Base-by-base conservation (phyloP, 164 flowering plant species). In the Dillenia suffruticosa region DNA sequence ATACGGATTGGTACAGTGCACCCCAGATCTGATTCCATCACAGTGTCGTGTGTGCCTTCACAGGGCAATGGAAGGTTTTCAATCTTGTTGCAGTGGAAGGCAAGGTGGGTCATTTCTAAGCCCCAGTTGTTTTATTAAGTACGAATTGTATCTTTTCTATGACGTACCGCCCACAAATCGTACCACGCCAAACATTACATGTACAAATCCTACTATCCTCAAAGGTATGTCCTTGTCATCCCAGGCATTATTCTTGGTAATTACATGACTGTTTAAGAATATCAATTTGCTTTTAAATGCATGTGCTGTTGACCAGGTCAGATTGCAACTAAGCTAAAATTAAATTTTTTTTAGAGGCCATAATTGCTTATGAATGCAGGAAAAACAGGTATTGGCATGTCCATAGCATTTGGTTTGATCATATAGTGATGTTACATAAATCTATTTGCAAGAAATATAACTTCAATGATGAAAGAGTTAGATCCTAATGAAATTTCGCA, bases 91-190 rank as follows among this genome's bases (percentile, higher is more conserved):
- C 15, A 52, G 45, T 8, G 58, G 58, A 13, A 32, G 43, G 46
- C 44, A 11, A 10, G 63, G 54, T 8, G 63, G 54, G 1, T 10
- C 40, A 9, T 44, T 68, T 63, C 15, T 63, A n/a, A 13, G 14
- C 15, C 63, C 54, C 5, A 63, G 68, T 9, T 66, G 70, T 19
- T 19, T 2, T 32, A n/a, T 69, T 5, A 58, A 68, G 26, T 69
- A 51, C 40, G 68, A 63, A 26, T 0, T 58, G 11, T 46, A 32
- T 40, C 54, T 54, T 3, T 69, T 69, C 17, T 63, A 52, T 24
- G 0, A 48, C 7, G 0, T 9, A 0, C 59, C 26, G 5, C 46
- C 13, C 22, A 19, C 22, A 19, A 19, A 19, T 19, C 22, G 22
- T 19, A 19, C 22, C 22, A 19, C 22, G 22, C 22, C 22, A 19